A percentile compares a stretch with the other conserved stretches of the same genome.
phyloP scores from a whole-genome alignment of 78 protist species.

The Dictyostelium intermedium region DNA sequence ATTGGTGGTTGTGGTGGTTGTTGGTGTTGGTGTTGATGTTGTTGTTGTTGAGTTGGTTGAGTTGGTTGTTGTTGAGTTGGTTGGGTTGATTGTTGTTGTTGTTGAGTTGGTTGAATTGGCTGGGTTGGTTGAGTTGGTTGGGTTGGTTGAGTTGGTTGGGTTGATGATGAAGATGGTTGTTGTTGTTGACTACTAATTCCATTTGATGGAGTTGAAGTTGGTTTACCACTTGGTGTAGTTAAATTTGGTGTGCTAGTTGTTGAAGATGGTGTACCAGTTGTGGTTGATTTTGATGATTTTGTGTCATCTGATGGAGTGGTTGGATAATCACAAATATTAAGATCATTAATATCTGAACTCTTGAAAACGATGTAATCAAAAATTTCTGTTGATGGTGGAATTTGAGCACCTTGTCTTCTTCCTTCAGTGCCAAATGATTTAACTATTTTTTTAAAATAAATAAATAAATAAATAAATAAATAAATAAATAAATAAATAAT shows the following conservation, averaged over 20 bases:
- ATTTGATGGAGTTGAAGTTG: not conserved
- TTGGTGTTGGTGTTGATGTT: not conserved
- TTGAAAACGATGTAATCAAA: slow-evolving; percentile 70
- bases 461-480: not conserved
- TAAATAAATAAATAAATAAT: not conserved
- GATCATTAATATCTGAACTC: slow-evolving; percentile 62
- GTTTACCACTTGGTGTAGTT: not conserved
- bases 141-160: not conserved
- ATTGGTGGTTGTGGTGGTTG: not conserved
- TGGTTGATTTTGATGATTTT: not conserved
- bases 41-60: not conserved
- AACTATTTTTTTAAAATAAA: not conserved
- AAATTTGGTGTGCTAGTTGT: not conserved
- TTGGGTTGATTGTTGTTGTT: not conserved
- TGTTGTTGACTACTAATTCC: not conserved
- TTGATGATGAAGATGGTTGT: no score
- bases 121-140: not conserved
- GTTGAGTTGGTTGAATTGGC: not conserved
- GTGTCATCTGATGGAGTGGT: not conserved
- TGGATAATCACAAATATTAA: slow-evolving; percentile 58
- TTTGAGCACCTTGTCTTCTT: slow-evolving; percentile 2
- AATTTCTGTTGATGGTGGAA: slow-evolving; percentile 63
- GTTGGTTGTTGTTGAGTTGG: slow-evolving; percentile 2
- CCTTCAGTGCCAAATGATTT: slow-evolving; percentile 65
- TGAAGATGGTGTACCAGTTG: slow-evolving; percentile 8